Conservation (phyloP, 768 basidiomycete species). For the Lactifluus volemus region DNA sequence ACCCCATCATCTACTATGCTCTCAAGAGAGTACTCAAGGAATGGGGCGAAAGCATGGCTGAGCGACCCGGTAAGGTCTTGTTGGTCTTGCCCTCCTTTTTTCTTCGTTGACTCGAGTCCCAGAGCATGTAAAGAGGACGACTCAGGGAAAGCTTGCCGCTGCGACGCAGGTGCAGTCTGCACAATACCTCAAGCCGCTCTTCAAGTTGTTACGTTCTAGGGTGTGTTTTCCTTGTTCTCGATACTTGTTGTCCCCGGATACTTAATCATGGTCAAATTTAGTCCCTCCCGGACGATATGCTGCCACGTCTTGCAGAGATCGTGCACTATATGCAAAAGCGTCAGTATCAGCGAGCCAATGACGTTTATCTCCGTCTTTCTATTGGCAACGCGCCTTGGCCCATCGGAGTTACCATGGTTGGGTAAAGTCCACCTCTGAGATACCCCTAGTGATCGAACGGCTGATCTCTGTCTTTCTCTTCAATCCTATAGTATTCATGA, state of each 20-base stretch:
- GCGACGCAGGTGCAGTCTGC: conserved; percentile 94
- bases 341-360: conserved; percentile 92
- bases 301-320: conserved; percentile 84
- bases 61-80: conserved; percentile 64
- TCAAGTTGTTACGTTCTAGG: conserved; percentile 81
- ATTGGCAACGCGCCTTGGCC: conserved; percentile 99
- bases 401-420: conserved; percentile 99
- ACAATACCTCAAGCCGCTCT: conserved; percentile 93
- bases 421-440: conserved; percentile 40
- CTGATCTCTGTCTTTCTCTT: no score
- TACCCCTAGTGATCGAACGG: not conserved
- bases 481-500: conserved; percentile 72
- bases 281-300: conserved; percentile 78
- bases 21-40: conserved; percentile 89
- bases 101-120: conserved; percentile 5
- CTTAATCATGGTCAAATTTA: conserved; percentile 22
- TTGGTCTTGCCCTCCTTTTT: not conserved
- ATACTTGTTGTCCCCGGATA: not conserved
- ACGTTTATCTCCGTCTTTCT: conserved; percentile 91
- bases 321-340: conserved; percentile 95
- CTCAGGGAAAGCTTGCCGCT: conserved; percentile 88
- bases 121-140: conserved; percentile 83
- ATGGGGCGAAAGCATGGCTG: conserved; percentile 94
- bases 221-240: conserved; percentile 39
- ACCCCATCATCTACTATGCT: conserved; percentile 95